A percentile compares a stretch with the other conserved stretches of the same genome.
These are phyloP conservation scores for Physcomitrellopsis africana DNA, from an alignment of 225 moss, liverwort and hornwort genomes.

Conservation along the genomic window DNA sequence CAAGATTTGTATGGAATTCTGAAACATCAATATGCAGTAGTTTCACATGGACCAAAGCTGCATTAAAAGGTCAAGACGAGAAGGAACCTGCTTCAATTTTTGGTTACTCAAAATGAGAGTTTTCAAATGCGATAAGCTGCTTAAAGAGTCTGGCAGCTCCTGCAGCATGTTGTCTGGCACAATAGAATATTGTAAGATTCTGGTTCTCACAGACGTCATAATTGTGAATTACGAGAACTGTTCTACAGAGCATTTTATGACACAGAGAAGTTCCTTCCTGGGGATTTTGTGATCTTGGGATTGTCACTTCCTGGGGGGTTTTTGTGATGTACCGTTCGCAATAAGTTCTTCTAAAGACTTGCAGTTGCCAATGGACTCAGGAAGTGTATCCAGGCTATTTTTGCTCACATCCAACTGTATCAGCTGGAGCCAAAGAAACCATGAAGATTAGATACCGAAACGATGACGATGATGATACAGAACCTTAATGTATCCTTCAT, in stretches of 20 bases:
- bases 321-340: constrained; percentile 46
- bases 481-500: background rate
- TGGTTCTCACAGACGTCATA: constrained; percentile 26
- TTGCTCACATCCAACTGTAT: constrained; percentile 58
- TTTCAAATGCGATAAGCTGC: constrained; percentile 61
- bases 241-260: background rate
- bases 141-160: constrained; percentile 57
- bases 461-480: background rate
- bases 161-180: constrained; percentile 57
- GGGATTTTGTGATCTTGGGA: background rate
- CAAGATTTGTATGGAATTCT: background rate
- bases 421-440: constrained; percentile 40
- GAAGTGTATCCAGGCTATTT: constrained; percentile 52
- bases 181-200: constrained; percentile 17
- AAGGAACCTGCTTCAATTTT: constrained; percentile 60
- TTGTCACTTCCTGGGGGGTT: background rate
- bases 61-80: constrained; percentile 1
- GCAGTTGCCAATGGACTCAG: constrained; percentile 63
- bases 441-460: constrained; percentile 18
- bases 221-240: background rate
- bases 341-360: constrained; percentile 63
- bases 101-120: constrained; percentile 61
- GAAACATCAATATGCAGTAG: background rate
- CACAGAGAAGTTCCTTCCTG: background rate
- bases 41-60: background rate